Percentiles rank a stretch among this genome's conserved stretches.
These are phyloP conservation scores for Lachancea waltii DNA, from an alignment of 805 yeast species.

Conservation along the genomic window DNA sequence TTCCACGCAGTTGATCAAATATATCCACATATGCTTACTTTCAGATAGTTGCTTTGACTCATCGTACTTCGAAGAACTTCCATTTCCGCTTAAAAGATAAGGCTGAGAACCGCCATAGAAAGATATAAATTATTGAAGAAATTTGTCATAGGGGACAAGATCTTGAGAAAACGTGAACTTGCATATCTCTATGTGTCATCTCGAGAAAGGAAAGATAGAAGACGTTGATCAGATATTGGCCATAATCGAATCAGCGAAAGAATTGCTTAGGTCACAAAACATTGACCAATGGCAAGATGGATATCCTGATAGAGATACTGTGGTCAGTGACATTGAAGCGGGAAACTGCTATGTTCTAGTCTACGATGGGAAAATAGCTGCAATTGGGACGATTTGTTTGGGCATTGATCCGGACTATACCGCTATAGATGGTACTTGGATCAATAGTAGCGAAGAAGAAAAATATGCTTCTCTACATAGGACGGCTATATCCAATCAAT, in stretches of 20 bases:
- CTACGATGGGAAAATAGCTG: constrained; percentile 1
- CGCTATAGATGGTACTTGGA: constrained; percentile 3
- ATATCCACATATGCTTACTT: too few relatives aligned
- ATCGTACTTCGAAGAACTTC: too few relatives aligned
- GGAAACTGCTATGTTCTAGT: constrained; percentile 2
- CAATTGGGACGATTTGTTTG: constrained; percentile 1
- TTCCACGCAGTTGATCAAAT: too few relatives aligned
- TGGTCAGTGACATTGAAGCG: background rate
- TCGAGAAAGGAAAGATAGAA: background rate
- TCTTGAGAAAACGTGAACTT: too few relatives aligned
- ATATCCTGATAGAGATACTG: background rate
- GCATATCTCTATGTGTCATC: background rate
- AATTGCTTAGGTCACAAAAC: background rate
- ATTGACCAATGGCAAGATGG: constrained; percentile 7
- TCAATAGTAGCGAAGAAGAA: background rate
- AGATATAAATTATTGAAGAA: too few relatives aligned
- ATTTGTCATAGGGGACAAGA: too few relatives aligned
- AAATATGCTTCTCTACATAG: constrained; percentile 5
- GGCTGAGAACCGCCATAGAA: too few relatives aligned
- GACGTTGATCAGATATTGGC: background rate
- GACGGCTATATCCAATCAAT: constrained; percentile 1
- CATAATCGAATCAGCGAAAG: constrained; percentile 2
- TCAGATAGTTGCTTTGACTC: too few relatives aligned
- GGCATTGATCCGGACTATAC: constrained; percentile 4
- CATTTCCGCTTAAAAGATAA: too few relatives aligned